Conservation (phyloP, 2,329 filamentous ascomycete genomes). For the Diaporthe citrichinensis region DNA sequence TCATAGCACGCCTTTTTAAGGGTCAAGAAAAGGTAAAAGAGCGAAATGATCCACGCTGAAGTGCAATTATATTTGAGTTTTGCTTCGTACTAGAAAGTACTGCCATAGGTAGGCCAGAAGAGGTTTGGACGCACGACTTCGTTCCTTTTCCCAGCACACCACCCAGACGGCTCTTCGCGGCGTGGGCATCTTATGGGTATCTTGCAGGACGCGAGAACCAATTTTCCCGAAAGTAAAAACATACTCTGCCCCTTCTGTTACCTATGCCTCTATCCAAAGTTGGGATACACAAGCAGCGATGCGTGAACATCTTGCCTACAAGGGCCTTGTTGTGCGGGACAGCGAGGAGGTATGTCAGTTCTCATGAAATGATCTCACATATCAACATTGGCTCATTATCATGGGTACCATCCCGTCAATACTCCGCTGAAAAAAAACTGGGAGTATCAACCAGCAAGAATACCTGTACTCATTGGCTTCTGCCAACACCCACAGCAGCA, state of each 20-base stretch:
- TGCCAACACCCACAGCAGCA: no score
- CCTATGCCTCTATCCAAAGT: not conserved
- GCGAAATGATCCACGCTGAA: no score
- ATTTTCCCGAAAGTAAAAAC: not conserved
- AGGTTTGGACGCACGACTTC: not conserved
- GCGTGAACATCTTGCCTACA: slow-evolving; percentile 9
- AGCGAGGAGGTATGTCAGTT: not conserved
- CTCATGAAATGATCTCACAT: slow-evolving; percentile 11
- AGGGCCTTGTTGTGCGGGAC: slow-evolving; percentile 27
- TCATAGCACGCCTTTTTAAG: not conserved
- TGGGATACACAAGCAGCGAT: not conserved
- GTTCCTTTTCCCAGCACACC: not conserved
- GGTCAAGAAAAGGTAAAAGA: not conserved
- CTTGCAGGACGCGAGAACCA: not conserved
- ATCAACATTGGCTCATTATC: not conserved
- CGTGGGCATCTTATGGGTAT: no score
- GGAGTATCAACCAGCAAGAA: not conserved
- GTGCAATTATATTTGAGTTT: not conserved
- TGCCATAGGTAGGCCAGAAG: not conserved
- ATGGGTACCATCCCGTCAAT: not conserved
- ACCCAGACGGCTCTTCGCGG: not conserved
- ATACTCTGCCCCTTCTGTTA: not conserved
- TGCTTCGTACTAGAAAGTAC: not conserved
- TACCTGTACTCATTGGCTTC: not conserved
- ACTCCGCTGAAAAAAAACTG: not conserved